Evolutionary conservation across 1,284 basidiomycete species (phyloP).

Genomic region (Chondrostereum purpureum): DNA sequence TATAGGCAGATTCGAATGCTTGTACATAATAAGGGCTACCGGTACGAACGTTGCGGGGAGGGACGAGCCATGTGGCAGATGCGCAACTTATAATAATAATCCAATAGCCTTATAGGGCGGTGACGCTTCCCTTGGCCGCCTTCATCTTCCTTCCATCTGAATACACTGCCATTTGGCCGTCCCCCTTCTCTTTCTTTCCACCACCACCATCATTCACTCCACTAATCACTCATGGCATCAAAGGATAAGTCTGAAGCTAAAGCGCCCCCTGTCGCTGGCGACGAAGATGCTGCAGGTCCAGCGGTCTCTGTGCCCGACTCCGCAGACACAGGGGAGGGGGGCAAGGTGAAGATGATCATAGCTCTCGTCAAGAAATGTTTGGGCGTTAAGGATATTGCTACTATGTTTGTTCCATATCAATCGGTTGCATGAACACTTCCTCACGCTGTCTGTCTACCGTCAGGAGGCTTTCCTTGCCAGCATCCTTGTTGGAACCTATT

Average conservation of each 20-base stretch:
- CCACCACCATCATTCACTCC: background rate
- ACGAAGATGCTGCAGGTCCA: conserved; percentile 52
- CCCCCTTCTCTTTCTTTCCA: background rate
- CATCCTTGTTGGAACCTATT: conserved; percentile 84
- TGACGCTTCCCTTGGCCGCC: background rate
- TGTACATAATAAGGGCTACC: no score
- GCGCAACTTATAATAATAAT: no score
- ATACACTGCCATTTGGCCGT: background rate
- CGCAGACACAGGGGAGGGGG: conserved; percentile 72
- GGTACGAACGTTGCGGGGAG: no score
- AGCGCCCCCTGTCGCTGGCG: conserved; percentile 18
- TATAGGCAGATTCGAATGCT: no score
- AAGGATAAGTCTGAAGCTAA: background rate
- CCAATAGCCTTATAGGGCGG: no score
- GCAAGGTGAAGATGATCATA: conserved; percentile 87
- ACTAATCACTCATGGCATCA: background rate
- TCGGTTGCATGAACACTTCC: background rate
- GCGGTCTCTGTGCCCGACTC: conserved; percentile 71
- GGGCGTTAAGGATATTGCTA: conserved; percentile 86
- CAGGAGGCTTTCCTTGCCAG: conserved; percentile 85
- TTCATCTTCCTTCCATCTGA: background rate
- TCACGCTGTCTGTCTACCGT: background rate
- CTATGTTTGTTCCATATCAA: conserved; percentile 58
- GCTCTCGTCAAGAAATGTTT: conserved; percentile 83
- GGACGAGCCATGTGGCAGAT: no score